Conservation (phyloP, 345 rosid species). For the Passiflora organensis region DNA sequence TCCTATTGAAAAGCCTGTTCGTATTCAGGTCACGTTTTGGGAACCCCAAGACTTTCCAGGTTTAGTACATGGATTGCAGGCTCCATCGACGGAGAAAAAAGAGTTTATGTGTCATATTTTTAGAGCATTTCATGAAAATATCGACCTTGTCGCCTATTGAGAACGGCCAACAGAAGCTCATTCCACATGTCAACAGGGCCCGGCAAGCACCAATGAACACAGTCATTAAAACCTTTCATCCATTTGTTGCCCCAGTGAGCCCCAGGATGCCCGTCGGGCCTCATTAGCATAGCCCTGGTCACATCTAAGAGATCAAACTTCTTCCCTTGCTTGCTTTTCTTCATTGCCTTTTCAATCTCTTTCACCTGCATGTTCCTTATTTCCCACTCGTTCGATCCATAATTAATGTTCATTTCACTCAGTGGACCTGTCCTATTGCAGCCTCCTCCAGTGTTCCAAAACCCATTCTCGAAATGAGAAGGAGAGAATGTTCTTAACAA, state of each 20-base stretch:
- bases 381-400: slow-evolving; percentile 34
- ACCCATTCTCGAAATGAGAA: slow-evolving; percentile 77
- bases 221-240: slow-evolving; percentile 79
- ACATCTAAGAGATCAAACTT: slow-evolving; percentile 51
- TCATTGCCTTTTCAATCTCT: slow-evolving; percentile 34
- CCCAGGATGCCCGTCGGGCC: slow-evolving; percentile 84
- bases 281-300: slow-evolving; percentile 63
- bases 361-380: slow-evolving; percentile 48
- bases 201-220: slow-evolving; percentile 90
- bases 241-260: slow-evolving; percentile 62
- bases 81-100: too few relatives aligned
- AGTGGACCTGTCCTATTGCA: slow-evolving; percentile 59
- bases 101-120: too few relatives aligned
- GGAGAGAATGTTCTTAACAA: slow-evolving; percentile 77
- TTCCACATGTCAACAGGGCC: slow-evolving; percentile 81
- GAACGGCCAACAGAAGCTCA: slow-evolving; percentile 51
- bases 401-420: slow-evolving; percentile 17
- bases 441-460: slow-evolving; percentile 69
- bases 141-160: slow-evolving; percentile 9
- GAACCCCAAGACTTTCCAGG: too few relatives aligned
- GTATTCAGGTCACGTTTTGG: too few relatives aligned
- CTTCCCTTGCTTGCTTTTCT: slow-evolving; percentile 24
- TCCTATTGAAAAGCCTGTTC: too few relatives aligned
- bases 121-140: neutral
- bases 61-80: too few relatives aligned